These are phyloP conservation scores for Biscogniauxia mediterranea DNA, from an alignment of 2,329 filamentous ascomycete genomes.

Conservation along the genomic window DNA sequence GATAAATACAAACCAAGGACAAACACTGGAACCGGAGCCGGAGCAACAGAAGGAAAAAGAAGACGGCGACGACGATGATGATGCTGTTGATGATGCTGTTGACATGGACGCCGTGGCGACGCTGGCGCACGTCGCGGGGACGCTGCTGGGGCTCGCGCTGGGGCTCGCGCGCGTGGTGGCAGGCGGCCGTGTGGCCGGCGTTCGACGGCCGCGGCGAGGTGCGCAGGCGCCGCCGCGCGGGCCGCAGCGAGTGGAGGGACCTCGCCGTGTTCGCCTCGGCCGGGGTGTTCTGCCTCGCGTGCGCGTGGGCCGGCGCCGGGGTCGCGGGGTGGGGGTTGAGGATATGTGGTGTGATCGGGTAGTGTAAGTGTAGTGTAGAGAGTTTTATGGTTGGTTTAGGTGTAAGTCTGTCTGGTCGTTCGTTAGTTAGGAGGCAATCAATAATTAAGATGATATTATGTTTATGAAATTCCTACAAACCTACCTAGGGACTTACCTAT, in stretches of 20 bases:
- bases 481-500: no score
- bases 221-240: constrained; percentile 21
- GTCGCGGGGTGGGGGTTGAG: constrained; percentile 13
- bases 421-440: no score
- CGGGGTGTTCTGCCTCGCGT: constrained; percentile 15
- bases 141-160: constrained; percentile 13
- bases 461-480: no score
- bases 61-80: neutral
- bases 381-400: no score
- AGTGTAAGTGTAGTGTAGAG: no score
- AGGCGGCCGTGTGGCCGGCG: constrained; percentile 22
- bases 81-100: no score
- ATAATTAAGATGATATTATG: no score
- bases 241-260: constrained; percentile 25
- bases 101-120: constrained; percentile 1
- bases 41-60: constrained; percentile 3
- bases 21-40: neutral
- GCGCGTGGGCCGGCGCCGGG: constrained; percentile 10
- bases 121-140: constrained; percentile 9
- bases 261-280: constrained; percentile 20
- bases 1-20: neutral
- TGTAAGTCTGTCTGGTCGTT: no score
- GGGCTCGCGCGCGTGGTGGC: constrained; percentile 25
- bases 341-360: neutral
- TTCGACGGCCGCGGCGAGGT: constrained; percentile 27